Base-by-base conservation (phyloP, 176 grass and related monocot species). In the Carex scoparia region DNA sequence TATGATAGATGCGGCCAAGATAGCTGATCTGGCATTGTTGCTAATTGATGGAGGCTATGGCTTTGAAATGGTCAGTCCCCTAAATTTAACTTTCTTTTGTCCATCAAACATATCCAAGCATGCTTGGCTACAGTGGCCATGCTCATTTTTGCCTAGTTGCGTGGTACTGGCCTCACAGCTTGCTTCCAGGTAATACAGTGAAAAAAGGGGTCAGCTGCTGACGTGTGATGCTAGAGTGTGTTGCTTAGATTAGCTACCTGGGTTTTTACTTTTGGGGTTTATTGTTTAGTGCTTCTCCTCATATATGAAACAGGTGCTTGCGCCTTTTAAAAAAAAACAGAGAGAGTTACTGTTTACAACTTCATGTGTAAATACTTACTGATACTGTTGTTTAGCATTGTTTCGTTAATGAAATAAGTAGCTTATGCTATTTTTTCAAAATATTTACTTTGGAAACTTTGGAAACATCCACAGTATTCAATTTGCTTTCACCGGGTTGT, bases 1-100 rank as follows among this genome's bases (percentile, higher is more conserved):
- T 60, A 99, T 99, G 96, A 99, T 99, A 81, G 96, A 99, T 87
- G 96, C 96, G 71, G 96, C 96, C 67, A 99, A 99, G 85, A 95
- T 95, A 79, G 96, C 96, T 78, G 96, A 99, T 92, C 91, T 99
- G 1, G 96, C 93, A 15, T 84, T 99, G 86, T 82, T 99, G 83
- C 88, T 99, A 70, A 91, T 99, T 38, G 96, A 99, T 81, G 96
- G 93, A 81, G 94, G 91, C 89, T 99, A 95, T 88, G 96, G 93
- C 68, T 99, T 95, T 94, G 96, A 95, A 88, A 99, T 99, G 96
- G 96, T 99, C n/a, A 88, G 80, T 72, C 84, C 15, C 84, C n/a
- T 56, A 85, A 87, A 58, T 12, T 74, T 1, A 40, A 32, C 38
- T 56, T 64, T 78, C 15, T 57, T 33, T 78, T 57, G 28, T 28